Base-by-base conservation (phyloP, 139 green algal genomes). In the Ostreobium quekettii region DNA sequence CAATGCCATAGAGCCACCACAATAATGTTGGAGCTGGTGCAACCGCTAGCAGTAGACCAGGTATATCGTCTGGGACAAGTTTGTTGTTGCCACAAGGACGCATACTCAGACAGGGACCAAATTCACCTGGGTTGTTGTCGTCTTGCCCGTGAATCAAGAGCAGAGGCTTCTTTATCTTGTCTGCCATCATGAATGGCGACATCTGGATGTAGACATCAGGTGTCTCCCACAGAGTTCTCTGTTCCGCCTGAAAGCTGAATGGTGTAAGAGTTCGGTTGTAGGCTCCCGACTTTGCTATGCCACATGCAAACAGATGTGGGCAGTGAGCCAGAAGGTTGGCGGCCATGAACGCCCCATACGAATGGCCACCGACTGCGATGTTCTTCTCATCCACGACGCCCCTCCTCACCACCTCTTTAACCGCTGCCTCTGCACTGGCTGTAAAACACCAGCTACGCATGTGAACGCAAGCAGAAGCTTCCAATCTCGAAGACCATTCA, bases 211-310 rank as follows among this genome's bases (percentile, higher is more conserved):
- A 99, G 3, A 87, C 86, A 1, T 97, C 88, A 0, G 86, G 80
- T 7, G 88, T 88, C 82, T 97, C 66, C 94, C 94, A 99, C 59
- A 97, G 67, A 3, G 92, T 97, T 46, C 94, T 80, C 80, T 98
- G 87, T 80, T 99, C 94, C 1, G 81, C 79, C 76, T 97, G 90
- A 79, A 99, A 99, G 4, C 91, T 88, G 78, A 99, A 98, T 1
- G 95, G 95, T 3, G 95, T 99, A 29, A 99, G 82, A 2, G 95
- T 98, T 60, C 90, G 78, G 79, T 96, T 96, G 81, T 90, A 96
- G 1, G 89, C 89, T 15, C 89, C 89, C 1, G 76, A 86, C 28
- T 66, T 53, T 15, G 88, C 89, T 47, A 97, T 91, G 66, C 81
- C 95, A 57, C 87, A 95, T 6, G 83, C 82, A 73, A 99, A 99